A percentile compares a stretch with the other conserved stretches of the same genome.
These are phyloP conservation scores for Salix udensis DNA, from an alignment of 345 rosid genomes.

Conservation along the genomic window DNA sequence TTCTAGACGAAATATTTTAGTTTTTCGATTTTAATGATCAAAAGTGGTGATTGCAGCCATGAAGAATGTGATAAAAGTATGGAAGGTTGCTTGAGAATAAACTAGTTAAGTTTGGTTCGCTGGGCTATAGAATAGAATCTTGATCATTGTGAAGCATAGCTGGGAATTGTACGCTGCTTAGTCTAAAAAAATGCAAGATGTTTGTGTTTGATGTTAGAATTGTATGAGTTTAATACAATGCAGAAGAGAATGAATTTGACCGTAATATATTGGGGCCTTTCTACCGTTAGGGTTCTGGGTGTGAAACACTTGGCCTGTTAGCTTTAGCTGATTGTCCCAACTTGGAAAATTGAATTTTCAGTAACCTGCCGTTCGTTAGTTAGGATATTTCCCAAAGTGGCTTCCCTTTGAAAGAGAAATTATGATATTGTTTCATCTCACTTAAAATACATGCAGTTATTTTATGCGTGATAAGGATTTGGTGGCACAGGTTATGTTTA, in stretches of 20 bases:
- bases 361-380: background rate
- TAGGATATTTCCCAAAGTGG: background rate
- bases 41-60: background rate
- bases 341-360: background rate
- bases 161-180: background rate
- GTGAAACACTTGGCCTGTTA: background rate
- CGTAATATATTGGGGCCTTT: background rate
- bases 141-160: background rate
- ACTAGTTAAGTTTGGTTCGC: background rate
- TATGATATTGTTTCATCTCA: background rate
- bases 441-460: background rate
- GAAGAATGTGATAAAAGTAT: background rate
- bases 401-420: background rate
- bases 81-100: background rate
- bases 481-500: conserved; percentile 67
- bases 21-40: background rate
- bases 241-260: background rate
- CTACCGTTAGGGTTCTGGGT: background rate
- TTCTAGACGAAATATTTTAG: background rate
- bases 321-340: background rate
- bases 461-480: conserved; percentile 1
- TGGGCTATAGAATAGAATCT: background rate
- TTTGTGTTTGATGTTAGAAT: background rate
- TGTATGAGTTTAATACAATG: background rate
- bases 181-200: background rate